phyloP scores from a whole-genome alignment of 73 alveolate species.

The Paramecium tetraurelia region DNA sequence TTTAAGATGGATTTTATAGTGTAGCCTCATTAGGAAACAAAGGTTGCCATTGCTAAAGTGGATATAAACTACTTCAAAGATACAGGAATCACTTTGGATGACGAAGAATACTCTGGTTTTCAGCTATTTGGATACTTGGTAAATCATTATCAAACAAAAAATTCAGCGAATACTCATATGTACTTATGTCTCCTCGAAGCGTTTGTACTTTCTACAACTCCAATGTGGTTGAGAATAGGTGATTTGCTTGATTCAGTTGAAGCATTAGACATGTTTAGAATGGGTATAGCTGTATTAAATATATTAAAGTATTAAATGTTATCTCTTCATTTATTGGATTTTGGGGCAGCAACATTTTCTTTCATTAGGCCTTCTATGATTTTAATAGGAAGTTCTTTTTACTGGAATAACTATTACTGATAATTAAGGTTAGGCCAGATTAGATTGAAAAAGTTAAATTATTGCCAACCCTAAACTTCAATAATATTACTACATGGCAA shows the following conservation, averaged over 20 bases:
- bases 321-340: neutral
- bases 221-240: neutral
- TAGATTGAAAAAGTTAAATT: neutral
- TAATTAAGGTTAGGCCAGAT: neutral
- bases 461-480: neutral
- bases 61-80: neutral
- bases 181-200: neutral
- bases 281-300: neutral
- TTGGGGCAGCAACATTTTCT: constrained; percentile 33
- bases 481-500: neutral
- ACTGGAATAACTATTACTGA: neutral
- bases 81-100: neutral
- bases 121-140: neutral
- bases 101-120: constrained; percentile 26
- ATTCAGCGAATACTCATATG: neutral
- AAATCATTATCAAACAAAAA: neutral
- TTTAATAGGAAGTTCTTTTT: constrained; percentile 9
- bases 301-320: neutral
- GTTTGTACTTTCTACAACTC: neutral
- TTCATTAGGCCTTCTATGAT: constrained; percentile 9
- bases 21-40: neutral
- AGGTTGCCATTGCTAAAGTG: neutral
- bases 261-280: neutral
- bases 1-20: constrained; percentile 32
- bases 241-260: neutral